Evolutionary conservation across 495 filamentous ascomycete species (phyloP), one percentile per base, ranked within the genome.

Genomic region (Xylaria telfairii): DNA sequence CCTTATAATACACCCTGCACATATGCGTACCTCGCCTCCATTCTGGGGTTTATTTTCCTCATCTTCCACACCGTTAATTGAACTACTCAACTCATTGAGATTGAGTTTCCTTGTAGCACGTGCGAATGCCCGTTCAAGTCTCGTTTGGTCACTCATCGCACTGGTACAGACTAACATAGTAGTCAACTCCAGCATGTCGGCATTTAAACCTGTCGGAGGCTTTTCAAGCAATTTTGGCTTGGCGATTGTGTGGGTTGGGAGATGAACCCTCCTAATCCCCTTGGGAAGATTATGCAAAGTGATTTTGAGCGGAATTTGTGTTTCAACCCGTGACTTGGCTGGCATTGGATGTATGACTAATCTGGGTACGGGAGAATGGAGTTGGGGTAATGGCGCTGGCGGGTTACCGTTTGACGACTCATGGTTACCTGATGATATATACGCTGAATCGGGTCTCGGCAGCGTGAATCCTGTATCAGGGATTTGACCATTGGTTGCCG

Each of bases 301-400:
- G 71, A 98, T 83, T 72, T 87, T 89, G 71, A 97, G 91, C 3
- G 90, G 89, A 69, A 97, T 97, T 76, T 98, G 95, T 0, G 95
- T 98, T 82, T 98, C 95, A 21, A 98, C 95, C 10, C 95, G 88
- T 21, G 95, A 97, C 80, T 98, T 98, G 67, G 87, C 77, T 12
- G 90, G 88, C 3, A 90, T 90, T 2, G 90, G 89, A 70, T 91
- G 88, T 59, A 93, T 84, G 34, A 78, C 76, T 9, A 78, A 59
- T 62, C 76, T 72, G 44, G 76, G 76, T 19, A 57, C 53, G n/a
- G 62, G 69, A 32, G 28, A 19, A n/a, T 70, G 51, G 21, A 67
- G 39, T 24, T 70, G 51, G 21, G 69, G 39, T 24, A 72, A 53
- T 12, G 46, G 67, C 39, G 61, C 62, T 28, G 56, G 72, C 7